Base-by-base conservation (phyloP, 495 filamentous ascomycete genomes). In the Letharia lupina region DNA sequence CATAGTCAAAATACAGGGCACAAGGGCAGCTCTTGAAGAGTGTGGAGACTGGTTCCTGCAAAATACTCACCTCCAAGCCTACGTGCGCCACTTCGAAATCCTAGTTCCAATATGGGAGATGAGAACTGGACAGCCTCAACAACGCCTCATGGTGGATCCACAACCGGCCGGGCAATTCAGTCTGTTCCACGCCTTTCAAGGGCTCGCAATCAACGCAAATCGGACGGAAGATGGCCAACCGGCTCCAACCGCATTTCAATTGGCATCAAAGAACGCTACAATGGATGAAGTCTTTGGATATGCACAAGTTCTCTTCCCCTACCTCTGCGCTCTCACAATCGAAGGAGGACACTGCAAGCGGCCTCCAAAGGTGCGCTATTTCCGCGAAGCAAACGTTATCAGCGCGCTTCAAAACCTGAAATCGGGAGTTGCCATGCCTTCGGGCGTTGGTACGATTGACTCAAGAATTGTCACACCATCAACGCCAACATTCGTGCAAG, bases 331-430 rank as follows among this genome's bases (percentile, higher is more conserved):
- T 23, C 74, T 91, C 67, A 91, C 87, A n/a, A 76, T 91, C 37
- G 87, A 91, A 75, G 87, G 86, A 4, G 88, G 87, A n/a, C 85
- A 91, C 67, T 82, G 86, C 68, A 88, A 86, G 72, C 87, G 87
- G 69, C 83, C 88, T 16, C 86, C 86, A 2, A 81, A 83, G 71
- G 82, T 89, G 37, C 77, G 76, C 58, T 85, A 88, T 66, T 86
- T 84, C 71, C 73, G 73, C 35, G 72, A 76, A 28, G 40, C 40
- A 48, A 68, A 16, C 13, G 40, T 15, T 41, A 63, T 31, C 48
- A 31, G 45, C 28, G 31, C 31, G 8, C 16, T 18, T 62, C 31
- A 44, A 8, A 52, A 52, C 18, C 60, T 37, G 33, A 35, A 18
- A 37, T 37, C 35, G 63, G 16, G 1, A 10, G 42, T 40, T 12